Conservation (phyloP, 1,139 yeast species). For the Saccharomycopsis crataegensis region DNA sequence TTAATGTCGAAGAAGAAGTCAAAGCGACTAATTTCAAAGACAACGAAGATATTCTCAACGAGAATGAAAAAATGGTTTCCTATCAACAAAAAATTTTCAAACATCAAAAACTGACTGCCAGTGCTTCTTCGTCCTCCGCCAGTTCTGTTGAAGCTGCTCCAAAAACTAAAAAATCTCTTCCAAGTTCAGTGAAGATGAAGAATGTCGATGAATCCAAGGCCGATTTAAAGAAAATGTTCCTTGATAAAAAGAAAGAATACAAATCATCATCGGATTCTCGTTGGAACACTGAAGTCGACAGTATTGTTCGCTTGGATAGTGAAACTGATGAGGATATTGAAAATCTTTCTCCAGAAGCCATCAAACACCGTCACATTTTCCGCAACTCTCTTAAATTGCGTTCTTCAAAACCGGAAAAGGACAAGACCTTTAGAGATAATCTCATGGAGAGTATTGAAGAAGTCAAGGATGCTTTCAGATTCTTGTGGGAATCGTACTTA, state of each 20-base stretch:
- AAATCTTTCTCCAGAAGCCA: conserved; percentile 25
- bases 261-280: background rate
- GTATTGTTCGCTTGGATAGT: conserved; percentile 8
- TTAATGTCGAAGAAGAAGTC: background rate
- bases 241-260: conserved; percentile 10
- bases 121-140: background rate
- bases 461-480: conserved; percentile 56
- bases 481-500: conserved; percentile 59
- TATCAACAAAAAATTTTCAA: conserved; percentile 20
- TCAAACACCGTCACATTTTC: conserved; percentile 19
- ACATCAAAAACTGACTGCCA: background rate
- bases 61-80: conserved; percentile 10
- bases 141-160: background rate
- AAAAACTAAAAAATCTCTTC: background rate
- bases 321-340: conserved; percentile 20
- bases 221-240: conserved; percentile 4
- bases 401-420: conserved; percentile 21
- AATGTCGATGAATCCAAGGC: conserved; percentile 14
- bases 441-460: conserved; percentile 48
- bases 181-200: background rate
- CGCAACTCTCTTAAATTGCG: conserved; percentile 14
- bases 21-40: background rate
- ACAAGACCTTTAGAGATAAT: conserved; percentile 33
- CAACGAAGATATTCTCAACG: background rate
- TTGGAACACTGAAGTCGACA: background rate